phyloP scores from a whole-genome alignment of 768 basidiomycete genomes.

The Macrolepiota dolichaula region DNA sequence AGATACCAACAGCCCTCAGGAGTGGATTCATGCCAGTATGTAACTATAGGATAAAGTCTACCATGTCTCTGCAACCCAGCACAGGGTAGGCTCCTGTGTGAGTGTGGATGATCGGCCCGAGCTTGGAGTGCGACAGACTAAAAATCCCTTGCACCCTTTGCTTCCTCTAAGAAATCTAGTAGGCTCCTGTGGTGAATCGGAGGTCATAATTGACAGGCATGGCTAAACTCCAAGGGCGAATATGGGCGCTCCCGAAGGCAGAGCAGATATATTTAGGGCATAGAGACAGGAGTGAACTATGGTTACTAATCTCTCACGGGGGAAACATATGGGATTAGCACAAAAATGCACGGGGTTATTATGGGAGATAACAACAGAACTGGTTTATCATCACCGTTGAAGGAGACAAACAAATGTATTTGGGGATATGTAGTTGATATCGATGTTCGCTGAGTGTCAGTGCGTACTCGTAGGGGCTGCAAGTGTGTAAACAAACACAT shows the following conservation, averaged over 20 bases:
- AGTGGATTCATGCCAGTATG: neutral
- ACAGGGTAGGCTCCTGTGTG: neutral
- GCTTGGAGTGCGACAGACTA: neutral
- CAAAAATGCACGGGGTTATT: neutral
- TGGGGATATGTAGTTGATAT: neutral
- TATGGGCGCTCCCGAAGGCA: neutral
- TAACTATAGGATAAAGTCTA: neutral
- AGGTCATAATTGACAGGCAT: neutral
- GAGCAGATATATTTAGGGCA: neutral
- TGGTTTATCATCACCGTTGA: neutral
- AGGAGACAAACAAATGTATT: neutral
- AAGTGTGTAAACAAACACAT: neutral
- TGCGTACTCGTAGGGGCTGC: neutral
- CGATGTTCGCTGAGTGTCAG: neutral
- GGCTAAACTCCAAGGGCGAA: neutral
- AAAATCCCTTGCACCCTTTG: neutral
- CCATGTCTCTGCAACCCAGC: constrained; percentile 5
- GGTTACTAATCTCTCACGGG: neutral
- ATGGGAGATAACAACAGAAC: neutral
- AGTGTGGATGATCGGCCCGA: neutral
- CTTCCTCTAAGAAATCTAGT: neutral
- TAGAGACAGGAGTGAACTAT: neutral
- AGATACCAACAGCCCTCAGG: neutral
- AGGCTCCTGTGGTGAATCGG: neutral
- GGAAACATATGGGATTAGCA: neutral